Percentiles rank a stretch among this genome's conserved stretches.
Evolutionary conservation across 2,329 filamentous ascomycete species (phyloP).

Genomic region (Aspergillus udagawae): DNA sequence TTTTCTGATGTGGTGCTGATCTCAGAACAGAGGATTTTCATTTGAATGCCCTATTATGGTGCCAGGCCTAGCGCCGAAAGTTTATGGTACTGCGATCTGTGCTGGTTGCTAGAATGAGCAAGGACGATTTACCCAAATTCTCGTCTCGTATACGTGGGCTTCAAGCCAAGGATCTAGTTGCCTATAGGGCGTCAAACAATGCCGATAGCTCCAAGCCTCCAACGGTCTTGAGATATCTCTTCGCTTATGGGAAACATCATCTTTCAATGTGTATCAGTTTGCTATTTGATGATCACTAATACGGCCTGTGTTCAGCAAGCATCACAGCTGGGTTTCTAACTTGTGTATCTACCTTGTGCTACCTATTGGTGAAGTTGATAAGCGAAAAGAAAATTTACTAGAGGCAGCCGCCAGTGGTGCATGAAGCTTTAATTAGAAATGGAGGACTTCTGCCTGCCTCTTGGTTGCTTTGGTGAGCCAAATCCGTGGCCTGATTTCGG

Average conservation of each 20-base stretch:
- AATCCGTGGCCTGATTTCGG: not conserved
- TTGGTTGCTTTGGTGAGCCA: not conserved
- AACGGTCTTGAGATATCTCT: not conserved
- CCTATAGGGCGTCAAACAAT: not conserved
- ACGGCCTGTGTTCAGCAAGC: not conserved
- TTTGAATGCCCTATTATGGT: not conserved
- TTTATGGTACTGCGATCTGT: too few relatives aligned
- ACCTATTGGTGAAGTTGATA: too few relatives aligned
- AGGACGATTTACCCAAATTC: not conserved
- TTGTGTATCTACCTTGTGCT: not conserved
- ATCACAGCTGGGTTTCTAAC: not conserved
- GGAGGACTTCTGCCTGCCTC: not conserved
- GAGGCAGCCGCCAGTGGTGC: not conserved
- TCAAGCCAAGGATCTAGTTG: not conserved
- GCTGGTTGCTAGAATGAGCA: not conserved
- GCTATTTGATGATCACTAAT: not conserved
- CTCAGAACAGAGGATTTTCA: too few relatives aligned
- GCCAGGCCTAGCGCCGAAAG: too few relatives aligned
- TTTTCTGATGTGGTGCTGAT: not conserved
- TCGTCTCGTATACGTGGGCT: not conserved
- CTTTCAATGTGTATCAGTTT: too few relatives aligned
- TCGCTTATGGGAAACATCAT: too few relatives aligned
- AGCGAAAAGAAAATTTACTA: too few relatives aligned
- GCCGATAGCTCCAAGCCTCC: too few relatives aligned
- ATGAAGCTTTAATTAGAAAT: not conserved